These are phyloP conservation scores for Trichoderma gracile DNA, from an alignment of 2,329 filamentous ascomycete genomes.

Conservation along the genomic window DNA sequence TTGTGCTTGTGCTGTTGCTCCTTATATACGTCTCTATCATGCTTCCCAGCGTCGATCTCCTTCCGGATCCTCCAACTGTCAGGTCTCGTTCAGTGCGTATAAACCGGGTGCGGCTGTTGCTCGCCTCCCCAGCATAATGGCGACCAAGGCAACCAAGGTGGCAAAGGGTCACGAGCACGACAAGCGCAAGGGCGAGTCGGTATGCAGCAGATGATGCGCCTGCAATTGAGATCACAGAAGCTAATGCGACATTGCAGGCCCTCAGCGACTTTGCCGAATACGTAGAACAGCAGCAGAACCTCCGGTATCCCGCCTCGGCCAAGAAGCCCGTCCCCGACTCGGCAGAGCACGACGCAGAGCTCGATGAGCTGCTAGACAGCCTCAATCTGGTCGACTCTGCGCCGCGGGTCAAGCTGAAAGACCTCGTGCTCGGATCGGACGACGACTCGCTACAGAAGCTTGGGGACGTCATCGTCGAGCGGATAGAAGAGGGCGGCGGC, in stretches of 20 bases:
- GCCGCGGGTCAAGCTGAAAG: constrained; percentile 68
- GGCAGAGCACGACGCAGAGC: constrained; percentile 69
- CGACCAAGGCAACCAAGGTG: constrained; percentile 58
- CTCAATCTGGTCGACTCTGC: constrained; percentile 75
- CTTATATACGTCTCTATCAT: constrained; percentile 4
- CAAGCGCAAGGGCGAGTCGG: constrained; percentile 82
- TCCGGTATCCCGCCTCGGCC: constrained; percentile 58
- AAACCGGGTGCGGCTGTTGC: background rate
- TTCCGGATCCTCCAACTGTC: constrained; percentile 20
- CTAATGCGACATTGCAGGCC: constrained; percentile 47
- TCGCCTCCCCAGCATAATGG: constrained; percentile 44
- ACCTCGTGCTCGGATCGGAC: constrained; percentile 67
- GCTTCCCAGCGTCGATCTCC: background rate
- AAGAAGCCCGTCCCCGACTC: constrained; percentile 33
- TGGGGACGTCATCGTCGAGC: constrained; percentile 62
- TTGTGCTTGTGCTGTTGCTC: background rate
- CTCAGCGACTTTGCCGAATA: constrained; percentile 97
- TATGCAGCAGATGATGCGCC: constrained; percentile 44
- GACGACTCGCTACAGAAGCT: constrained; percentile 65
- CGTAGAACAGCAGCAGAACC: constrained; percentile 87
- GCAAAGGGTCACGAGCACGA: constrained; percentile 71
- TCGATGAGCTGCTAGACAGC: constrained; percentile 89
- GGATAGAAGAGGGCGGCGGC: constrained; percentile 80
- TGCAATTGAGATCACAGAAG: too few relatives aligned
- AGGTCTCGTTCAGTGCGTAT: background rate